A percentile compares a stretch with the other conserved stretches of the same genome.
Evolutionary conservation across 1,284 basidiomycete species (phyloP).

Genomic region (Ustilago sp.): DNA sequence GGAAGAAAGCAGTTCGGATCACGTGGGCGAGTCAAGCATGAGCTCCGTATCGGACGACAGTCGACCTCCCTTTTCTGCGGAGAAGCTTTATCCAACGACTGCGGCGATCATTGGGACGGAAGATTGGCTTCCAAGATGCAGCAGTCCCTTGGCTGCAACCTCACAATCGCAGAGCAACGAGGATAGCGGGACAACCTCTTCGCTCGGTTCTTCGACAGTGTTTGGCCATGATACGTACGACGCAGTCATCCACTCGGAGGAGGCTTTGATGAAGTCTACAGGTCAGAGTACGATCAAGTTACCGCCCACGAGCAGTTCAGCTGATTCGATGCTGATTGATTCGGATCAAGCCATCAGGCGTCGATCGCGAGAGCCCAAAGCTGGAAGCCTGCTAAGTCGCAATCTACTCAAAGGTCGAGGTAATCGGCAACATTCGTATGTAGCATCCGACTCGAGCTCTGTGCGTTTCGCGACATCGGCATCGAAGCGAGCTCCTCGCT

Average conservation of each 20-base stretch:
- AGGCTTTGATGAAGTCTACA: neutral
- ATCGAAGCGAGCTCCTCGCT: slow-evolving; percentile 35
- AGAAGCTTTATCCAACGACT: slow-evolving; percentile 10
- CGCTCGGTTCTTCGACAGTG: slow-evolving; percentile 34
- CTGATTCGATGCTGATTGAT: neutral
- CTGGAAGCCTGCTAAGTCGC: slow-evolving; percentile 33
- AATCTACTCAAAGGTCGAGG: slow-evolving; percentile 33
- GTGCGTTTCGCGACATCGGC: slow-evolving; percentile 21
- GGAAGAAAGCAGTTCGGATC: slow-evolving; percentile 37
- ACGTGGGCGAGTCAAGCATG: slow-evolving; percentile 32
- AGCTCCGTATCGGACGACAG: slow-evolving; percentile 40
- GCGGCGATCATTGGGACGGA: neutral
- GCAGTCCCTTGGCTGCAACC: slow-evolving; percentile 8
- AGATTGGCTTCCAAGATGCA: slow-evolving; percentile 24
- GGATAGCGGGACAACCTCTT: slow-evolving; percentile 30
- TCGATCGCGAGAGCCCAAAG: slow-evolving; percentile 35
- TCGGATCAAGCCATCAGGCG: slow-evolving; percentile 9
- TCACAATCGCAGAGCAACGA: slow-evolving; percentile 8
- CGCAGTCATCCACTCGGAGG: neutral
- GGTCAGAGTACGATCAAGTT: neutral
- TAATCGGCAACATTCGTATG: slow-evolving; percentile 18
- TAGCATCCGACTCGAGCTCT: slow-evolving; percentile 39
- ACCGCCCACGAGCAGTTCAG: neutral
- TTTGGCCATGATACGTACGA: slow-evolving; percentile 31
- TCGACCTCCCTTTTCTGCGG: slow-evolving; percentile 23